Evolutionary conservation across 768 basidiomycete genomes (phyloP).

Genomic region (Suillus weaverae): DNA sequence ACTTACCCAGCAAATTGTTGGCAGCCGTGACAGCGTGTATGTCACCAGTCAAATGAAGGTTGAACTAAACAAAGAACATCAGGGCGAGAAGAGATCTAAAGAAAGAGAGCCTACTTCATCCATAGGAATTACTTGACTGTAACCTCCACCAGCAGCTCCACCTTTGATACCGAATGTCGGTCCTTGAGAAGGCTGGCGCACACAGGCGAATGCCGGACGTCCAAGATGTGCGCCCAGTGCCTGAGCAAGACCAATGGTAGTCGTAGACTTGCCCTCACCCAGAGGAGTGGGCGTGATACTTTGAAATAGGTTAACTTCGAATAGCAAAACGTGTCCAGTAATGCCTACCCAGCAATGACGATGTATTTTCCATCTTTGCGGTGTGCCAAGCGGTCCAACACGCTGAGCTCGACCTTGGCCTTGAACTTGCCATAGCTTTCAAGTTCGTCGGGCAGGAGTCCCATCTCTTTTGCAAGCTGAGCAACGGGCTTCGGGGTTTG

Average conservation of each 20-base stretch:
- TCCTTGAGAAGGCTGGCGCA: conserved; percentile 97
- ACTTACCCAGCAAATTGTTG: conserved; percentile 87
- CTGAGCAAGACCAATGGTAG: conserved; percentile 95
- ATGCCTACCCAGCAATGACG: conserved; percentile 80
- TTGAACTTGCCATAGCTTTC: conserved; percentile 96
- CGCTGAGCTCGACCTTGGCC: conserved; percentile 91
- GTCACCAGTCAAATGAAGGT: conserved; percentile 93
- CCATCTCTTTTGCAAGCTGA: conserved; percentile 85
- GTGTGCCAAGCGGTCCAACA: conserved; percentile 81
- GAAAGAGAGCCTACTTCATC: conserved; percentile 65
- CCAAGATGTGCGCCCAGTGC: conserved; percentile 93
- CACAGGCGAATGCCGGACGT: conserved; percentile 92
- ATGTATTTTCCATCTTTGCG: conserved; percentile 96
- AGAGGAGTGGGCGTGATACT: conserved; percentile 96
- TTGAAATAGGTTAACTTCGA: conserved; percentile 15
- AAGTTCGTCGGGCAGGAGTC: conserved; percentile 80
- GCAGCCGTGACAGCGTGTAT: conserved; percentile 98
- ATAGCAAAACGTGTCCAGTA: neutral
- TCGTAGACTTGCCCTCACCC: conserved; percentile 98
- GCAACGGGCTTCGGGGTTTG: conserved; percentile 90
- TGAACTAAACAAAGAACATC: conserved; percentile 58
- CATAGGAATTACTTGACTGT: conserved; percentile 99
- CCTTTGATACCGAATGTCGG: conserved; percentile 99
- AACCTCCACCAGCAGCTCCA: conserved; percentile 96
- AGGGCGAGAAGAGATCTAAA: conserved; percentile 1